Evolutionary conservation across 1,284 basidiomycete species (phyloP).

Genomic region (Ceratobasidium sp.): DNA sequence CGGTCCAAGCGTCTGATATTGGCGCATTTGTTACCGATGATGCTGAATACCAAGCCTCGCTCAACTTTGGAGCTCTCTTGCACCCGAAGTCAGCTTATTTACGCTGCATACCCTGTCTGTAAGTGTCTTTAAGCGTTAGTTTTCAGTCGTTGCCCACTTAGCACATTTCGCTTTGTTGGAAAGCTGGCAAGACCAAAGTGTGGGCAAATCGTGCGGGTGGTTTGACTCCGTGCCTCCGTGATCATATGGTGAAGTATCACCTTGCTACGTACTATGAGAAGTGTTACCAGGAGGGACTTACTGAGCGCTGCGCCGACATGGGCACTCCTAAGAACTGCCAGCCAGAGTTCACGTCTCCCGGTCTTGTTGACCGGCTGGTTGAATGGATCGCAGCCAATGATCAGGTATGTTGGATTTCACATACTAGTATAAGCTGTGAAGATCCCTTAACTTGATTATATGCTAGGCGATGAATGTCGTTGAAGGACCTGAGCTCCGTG

Average conservation of each 20-base stretch:
- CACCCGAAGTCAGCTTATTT: constrained; percentile 13
- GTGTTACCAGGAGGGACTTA: constrained; percentile 7
- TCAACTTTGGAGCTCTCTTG: not conserved
- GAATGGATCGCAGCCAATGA: not conserved
- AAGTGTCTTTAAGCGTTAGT: too few species aligned
- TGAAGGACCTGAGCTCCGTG: constrained; percentile 26
- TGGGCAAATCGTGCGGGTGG: not conserved
- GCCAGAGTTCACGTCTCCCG: not conserved
- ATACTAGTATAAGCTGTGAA: not conserved
- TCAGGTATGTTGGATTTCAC: not conserved
- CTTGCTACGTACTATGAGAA: not conserved
- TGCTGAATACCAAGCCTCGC: constrained; percentile 1
- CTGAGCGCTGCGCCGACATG: constrained; percentile 3
- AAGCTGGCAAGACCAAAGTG: not conserved
- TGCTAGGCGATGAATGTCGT: constrained; percentile 24
- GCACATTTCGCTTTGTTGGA: not conserved
- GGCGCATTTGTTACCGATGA: not conserved
- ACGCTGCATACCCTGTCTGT: constrained; percentile 25
- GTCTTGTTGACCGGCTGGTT: not conserved
- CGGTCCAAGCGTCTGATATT: not conserved
- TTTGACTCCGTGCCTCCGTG: not conserved
- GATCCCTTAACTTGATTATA: too few species aligned
- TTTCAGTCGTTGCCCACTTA: too few species aligned
- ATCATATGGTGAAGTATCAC: constrained; percentile 24
- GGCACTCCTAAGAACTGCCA: not conserved